A percentile compares a stretch with the other conserved stretches of the same genome.
Conservation (phyloP, 495 filamentous ascomycete genomes). For the Penicillium cataractarum region DNA sequence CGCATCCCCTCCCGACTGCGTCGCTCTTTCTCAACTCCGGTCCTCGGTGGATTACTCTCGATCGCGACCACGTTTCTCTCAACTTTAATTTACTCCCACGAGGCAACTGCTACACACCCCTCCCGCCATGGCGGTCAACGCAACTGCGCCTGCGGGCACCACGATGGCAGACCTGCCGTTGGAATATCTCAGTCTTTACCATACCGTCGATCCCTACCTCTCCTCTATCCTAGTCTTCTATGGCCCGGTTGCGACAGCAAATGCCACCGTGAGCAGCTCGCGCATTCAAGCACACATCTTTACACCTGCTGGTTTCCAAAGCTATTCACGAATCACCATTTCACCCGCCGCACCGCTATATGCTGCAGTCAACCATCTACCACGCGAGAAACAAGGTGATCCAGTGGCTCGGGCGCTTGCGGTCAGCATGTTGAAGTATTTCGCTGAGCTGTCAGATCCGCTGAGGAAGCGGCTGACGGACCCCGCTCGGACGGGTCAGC, state of each 20-base stretch:
- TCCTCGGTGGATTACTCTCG: background rate
- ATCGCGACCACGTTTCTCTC: background rate
- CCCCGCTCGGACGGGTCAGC: conserved; percentile 33
- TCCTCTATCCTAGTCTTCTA: conserved; percentile 83
- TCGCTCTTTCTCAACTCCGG: conserved; percentile 16
- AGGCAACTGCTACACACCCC: conserved; percentile 21
- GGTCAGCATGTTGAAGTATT: conserved; percentile 91
- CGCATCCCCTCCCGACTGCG: conserved; percentile 12
- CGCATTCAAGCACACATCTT: conserved; percentile 92
- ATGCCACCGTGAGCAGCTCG: conserved; percentile 82
- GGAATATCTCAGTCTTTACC: conserved; percentile 78
- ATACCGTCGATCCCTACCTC: conserved; percentile 76
- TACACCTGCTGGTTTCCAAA: conserved; percentile 82
- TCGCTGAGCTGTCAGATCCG: conserved; percentile 76
- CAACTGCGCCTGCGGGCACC: conserved; percentile 26
- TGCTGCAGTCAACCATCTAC: conserved; percentile 86
- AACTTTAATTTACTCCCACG: conserved; percentile 4
- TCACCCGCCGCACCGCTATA: conserved; percentile 96
- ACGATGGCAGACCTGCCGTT: conserved; percentile 61
- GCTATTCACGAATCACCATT: conserved; percentile 86
- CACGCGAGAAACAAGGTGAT: conserved; percentile 90
- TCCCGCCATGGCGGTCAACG: conserved; percentile 43
- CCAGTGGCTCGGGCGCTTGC: conserved; percentile 87
- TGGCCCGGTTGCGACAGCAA: conserved; percentile 79
- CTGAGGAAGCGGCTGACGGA: conserved; percentile 63